Percentiles rank a stretch among this genome's conserved stretches.
These are phyloP conservation scores for Kalmusia sp. DNA, from an alignment of 2,329 filamentous ascomycete genomes.

Conservation along the genomic window DNA sequence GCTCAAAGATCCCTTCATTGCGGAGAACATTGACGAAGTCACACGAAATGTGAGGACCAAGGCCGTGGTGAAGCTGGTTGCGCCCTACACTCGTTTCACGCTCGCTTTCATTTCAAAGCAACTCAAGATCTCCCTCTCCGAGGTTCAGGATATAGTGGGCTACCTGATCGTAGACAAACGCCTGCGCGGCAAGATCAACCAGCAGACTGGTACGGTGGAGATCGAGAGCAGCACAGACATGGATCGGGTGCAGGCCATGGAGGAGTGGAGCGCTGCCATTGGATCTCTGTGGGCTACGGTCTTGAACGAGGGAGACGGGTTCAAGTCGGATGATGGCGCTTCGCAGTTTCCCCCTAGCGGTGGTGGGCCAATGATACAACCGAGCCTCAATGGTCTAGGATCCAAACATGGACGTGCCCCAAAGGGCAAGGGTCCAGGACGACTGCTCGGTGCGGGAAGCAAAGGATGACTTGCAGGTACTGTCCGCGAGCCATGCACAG, in stretches of 20 bases:
- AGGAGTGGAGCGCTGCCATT: constrained; percentile 75
- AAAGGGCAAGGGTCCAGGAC: constrained; percentile 50
- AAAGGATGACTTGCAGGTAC: constrained; percentile 50
- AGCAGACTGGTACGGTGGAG: constrained; percentile 82
- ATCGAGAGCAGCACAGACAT: constrained; percentile 77
- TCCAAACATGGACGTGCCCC: constrained; percentile 40
- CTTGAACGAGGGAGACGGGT: constrained; percentile 80
- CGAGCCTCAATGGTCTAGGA: constrained; percentile 35
- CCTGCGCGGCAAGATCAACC: constrained; percentile 86
- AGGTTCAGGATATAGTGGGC: constrained; percentile 95
- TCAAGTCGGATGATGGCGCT: constrained; percentile 58
- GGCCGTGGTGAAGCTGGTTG: constrained; percentile 89
- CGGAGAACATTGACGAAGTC: constrained; percentile 98
- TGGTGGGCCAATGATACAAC: constrained; percentile 27
- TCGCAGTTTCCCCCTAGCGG: constrained; percentile 44
- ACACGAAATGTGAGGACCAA: constrained; percentile 98
- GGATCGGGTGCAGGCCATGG: constrained; percentile 75
- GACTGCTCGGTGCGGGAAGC: constrained; percentile 41
- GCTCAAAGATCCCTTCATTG: constrained; percentile 91
- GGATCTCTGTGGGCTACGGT: constrained; percentile 72
- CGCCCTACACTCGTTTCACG: constrained; percentile 92
- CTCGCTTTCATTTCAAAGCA: constrained; percentile 86
- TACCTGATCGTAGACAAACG: constrained; percentile 92
- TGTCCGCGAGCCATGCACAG: constrained; percentile 36
- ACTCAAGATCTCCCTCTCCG: constrained; percentile 81